Percentiles rank a stretch among this genome's conserved stretches.
Conservation (phyloP, 805 yeast species). For the Starmerella gropengiesseri region DNA sequence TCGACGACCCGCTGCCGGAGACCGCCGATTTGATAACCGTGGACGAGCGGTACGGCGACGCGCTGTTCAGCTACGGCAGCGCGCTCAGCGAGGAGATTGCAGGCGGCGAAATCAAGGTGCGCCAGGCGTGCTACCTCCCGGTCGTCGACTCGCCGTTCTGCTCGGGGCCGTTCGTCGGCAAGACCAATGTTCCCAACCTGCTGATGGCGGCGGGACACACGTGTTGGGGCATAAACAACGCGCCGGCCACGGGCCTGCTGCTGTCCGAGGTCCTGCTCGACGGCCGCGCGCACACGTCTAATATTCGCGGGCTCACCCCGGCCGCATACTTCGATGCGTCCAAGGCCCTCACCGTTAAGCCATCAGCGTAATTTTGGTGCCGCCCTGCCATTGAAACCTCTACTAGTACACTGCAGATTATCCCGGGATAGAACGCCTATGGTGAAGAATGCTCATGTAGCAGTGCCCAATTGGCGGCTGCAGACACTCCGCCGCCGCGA, state of each 20-base stretch:
- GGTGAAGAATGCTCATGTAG: no score
- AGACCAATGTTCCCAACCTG: constrained; percentile 72
- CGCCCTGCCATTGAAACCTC: no score
- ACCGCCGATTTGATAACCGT: constrained; percentile 90
- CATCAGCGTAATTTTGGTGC: no score
- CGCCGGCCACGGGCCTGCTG: constrained; percentile 92
- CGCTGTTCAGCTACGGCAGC: constrained; percentile 69
- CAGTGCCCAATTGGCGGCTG: no score
- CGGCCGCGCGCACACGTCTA: constrained; percentile 69
- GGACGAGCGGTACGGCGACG: constrained; percentile 77
- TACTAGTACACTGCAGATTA: no score
- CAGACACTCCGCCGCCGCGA: no score
- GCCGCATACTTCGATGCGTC: constrained; percentile 56
- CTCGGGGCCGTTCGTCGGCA: constrained; percentile 89
- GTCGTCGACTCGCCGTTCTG: constrained; percentile 86
- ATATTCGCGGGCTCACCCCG: constrained; percentile 75
- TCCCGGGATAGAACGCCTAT: no score
- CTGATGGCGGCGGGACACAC: constrained; percentile 87
- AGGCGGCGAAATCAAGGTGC: constrained; percentile 62
- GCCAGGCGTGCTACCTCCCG: constrained; percentile 93
- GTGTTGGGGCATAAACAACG: constrained; percentile 98
- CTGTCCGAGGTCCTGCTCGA: constrained; percentile 80
- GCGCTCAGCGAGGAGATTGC: constrained; percentile 58
- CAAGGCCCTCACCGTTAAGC: constrained; percentile 9
- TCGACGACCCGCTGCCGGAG: constrained; percentile 81